A percentile compares a stretch with the other conserved stretches of the same genome.
phyloP scores from a whole-genome alignment of 345 rosid species.

The Camelina hispida region DNA sequence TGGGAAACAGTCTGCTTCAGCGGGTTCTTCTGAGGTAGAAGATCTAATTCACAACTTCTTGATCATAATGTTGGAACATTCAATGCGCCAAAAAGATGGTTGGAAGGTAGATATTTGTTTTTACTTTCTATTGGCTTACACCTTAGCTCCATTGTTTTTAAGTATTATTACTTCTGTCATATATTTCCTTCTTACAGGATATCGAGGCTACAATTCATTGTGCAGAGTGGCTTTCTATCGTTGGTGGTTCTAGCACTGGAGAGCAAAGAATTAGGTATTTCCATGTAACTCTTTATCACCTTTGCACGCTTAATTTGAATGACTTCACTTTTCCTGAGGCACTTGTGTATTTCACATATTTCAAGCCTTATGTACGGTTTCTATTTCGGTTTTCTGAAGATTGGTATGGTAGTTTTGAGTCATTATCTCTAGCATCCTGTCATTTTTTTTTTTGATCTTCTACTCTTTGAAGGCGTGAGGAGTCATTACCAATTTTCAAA shows the following conservation, averaged over 20 bases:
- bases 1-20: slow-evolving; percentile 54
- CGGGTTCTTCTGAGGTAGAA: slow-evolving; percentile 76
- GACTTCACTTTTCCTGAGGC: slow-evolving; percentile 22
- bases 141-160: slow-evolving; percentile 25
- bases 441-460: slow-evolving; percentile 2
- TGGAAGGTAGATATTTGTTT: slow-evolving; percentile 73
- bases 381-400: slow-evolving; percentile 27
- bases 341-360: slow-evolving; percentile 19
- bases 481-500: slow-evolving; percentile 92
- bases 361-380: slow-evolving; percentile 20
- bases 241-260: slow-evolving; percentile 98
- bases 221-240: slow-evolving; percentile 99
- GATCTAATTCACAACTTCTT: slow-evolving; percentile 92
- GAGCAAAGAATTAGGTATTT: slow-evolving; percentile 88
- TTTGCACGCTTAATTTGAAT: slow-evolving; percentile 15
- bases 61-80: slow-evolving; percentile 92
- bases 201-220: slow-evolving; percentile 99
- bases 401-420: slow-evolving; percentile 26
- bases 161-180: slow-evolving; percentile 33
- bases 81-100: slow-evolving; percentile 99
- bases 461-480: slow-evolving; percentile 80
- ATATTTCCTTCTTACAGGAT: slow-evolving; percentile 67
- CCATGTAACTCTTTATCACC: slow-evolving; percentile 17
- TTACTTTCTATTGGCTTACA: slow-evolving; percentile 12
- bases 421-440: slow-evolving; percentile 25